Base-by-base conservation (phyloP, 2,329 filamentous ascomycete genomes). In the Setomelanomma holmii region DNA sequence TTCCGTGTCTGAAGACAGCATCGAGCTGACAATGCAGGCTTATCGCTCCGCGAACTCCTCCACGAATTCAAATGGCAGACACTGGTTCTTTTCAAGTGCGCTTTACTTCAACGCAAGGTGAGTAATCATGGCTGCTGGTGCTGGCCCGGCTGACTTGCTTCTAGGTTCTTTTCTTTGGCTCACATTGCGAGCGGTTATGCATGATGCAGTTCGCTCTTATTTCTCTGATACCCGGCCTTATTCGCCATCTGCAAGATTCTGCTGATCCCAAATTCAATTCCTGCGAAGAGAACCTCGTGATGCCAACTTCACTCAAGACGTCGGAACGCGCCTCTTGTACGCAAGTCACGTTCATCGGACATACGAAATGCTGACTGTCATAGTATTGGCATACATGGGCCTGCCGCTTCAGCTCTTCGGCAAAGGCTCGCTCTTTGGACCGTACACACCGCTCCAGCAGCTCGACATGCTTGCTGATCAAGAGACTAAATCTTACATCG, bases 161-260 rank as follows among this genome's bases (percentile, higher is more conserved):
- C 0, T 63, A 96, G 93, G 98, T 98, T 89, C 87, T 99, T 47
- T 98, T 99, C 79, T 99, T 98, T 68, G 93, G 95, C 56, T 92
- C 93, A n/a, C 87, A 92, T 65, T 98, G 95, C 75, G 95, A 99
- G 76, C 85, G 90, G 60, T 80, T 99, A 63, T 99, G 95, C 83
- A 96, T 98, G 90, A 93, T 96, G 77, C 95, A 99, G 75, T 99
- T 98, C 78, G 95, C 93, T 38, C 84, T 99, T 40, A 89, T 99
- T 64, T 97, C 93, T 46, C 82, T 99, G 68, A 96, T 99, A 78
- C 95, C 95, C 40, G 92, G 93, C 53, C 85, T 99, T 51, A 87
- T 98, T 68, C 87, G 91, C 67, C 91, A 89, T 66, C 84, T 99
- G n/a, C 88, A 96, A 76, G 95, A 99, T 77, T 96, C 91, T 67